Evolutionary conservation across 306 rosid species (phyloP), one percentile per base, ranked within the genome.

Genomic region (Cicer yamashitae): DNA sequence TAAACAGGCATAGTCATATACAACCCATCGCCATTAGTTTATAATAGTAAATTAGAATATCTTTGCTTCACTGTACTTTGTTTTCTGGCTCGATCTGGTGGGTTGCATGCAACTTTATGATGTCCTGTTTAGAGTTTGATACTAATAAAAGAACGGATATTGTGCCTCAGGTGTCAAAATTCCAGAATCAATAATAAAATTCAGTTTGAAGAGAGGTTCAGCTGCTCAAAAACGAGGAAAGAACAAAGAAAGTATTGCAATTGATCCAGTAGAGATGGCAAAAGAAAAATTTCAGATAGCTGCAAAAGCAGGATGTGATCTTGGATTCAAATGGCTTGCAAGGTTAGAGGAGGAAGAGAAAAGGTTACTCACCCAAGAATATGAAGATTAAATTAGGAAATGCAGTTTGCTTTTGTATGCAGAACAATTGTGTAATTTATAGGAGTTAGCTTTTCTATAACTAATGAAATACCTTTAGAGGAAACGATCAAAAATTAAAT

Each of bases 311-410:
- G 97, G 96, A 70, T 88, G 91, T 77, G 96, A 94, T 77, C 89
- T 94, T 69, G 99, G 97, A 60, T 86, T 91, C 39, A 94, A 78
- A 85, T 90, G 97, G 99, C 82, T 94, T 77, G 84, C 85, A 50
- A 89, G 91, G 86, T 86, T 92, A 9, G 92, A 85, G 78, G 91
- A 90, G 87, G 97, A 94, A 86, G 94, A 89, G 84, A 87, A 56
- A 76, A 87, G 85, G 44, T 56, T 78, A 47, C 81, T 85, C 58
- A 58, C 76, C 7, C 79, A 75, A 70, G 70, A 51, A 51, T 41
- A 44, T 40, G 52, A 50, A 10, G 69, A 70, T 14, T 18, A 60
- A 57, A 81, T 56, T 17, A 12, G 18, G 2, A 44, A 43, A 17
- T 40, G 18, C 18, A 20, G 12, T 22, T 30, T n/a, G 20, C 38